Evolutionary conservation across 805 yeast species (phyloP).

Genomic region (Candida coquimbonensis): DNA sequence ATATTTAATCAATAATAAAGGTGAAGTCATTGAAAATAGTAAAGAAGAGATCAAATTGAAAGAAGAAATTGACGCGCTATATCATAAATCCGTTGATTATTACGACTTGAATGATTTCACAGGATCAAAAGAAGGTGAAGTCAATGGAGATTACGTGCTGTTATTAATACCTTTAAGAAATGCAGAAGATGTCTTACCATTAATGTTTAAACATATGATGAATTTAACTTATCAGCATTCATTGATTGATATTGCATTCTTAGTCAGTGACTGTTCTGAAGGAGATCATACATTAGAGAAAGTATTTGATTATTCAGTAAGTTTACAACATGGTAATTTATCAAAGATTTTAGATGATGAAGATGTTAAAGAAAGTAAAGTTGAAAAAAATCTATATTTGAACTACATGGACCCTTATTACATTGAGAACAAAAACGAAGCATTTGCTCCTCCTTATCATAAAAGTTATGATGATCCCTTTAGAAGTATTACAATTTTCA

Average conservation of each 20-base stretch:
- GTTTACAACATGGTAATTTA: conserved; percentile 66
- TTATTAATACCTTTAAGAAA: conserved; percentile 72
- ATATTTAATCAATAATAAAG: conserved; percentile 29
- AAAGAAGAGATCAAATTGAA: conserved; percentile 18
- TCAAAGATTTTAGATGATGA: conserved; percentile 38
- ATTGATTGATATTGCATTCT: conserved; percentile 70
- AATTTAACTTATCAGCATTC: conserved; percentile 80
- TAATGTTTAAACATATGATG: conserved; percentile 82
- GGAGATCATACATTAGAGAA: conserved; percentile 61
- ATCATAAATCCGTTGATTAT: conserved; percentile 44
- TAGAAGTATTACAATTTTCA: conserved; percentile 71
- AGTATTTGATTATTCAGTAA: conserved; percentile 55
- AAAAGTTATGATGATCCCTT: conserved; percentile 58
- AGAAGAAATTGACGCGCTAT: conserved; percentile 31
- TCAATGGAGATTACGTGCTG: conserved; percentile 54
- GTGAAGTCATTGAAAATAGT: conserved; percentile 25
- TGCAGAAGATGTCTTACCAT: conserved; percentile 68
- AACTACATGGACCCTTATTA: conserved; percentile 65
- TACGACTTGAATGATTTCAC: conserved; percentile 55
- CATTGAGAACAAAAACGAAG: conserved; percentile 45
- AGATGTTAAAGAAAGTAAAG: conserved; percentile 34
- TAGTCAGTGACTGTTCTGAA: conserved; percentile 72
- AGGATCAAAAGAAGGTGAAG: conserved; percentile 45
- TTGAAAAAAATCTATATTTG: conserved; percentile 57
- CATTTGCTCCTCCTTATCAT: conserved; percentile 65